Evolutionary conservation across 495 filamentous ascomycete genomes (phyloP).

Genomic region (Terfezia claveryi): DNA sequence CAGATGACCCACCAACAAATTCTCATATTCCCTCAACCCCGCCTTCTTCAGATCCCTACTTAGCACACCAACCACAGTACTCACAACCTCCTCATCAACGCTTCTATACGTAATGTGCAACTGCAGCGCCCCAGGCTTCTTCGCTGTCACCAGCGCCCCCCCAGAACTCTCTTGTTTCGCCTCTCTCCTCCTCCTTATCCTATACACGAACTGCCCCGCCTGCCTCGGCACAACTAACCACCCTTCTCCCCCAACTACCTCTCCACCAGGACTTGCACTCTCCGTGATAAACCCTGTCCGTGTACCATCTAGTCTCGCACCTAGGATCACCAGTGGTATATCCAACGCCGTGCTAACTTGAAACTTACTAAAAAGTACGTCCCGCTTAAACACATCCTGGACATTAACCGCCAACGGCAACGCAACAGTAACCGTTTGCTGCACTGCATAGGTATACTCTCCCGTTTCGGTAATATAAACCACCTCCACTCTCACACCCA

Average conservation of each 20-base stretch:
- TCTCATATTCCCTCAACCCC: constrained; percentile 24
- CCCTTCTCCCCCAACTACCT: constrained; percentile 28
- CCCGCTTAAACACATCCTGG: constrained; percentile 79
- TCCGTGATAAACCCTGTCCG: constrained; percentile 17
- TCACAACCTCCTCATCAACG: neutral
- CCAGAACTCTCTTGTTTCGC: neutral
- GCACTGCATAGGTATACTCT: constrained; percentile 44
- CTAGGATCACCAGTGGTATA: constrained; percentile 51
- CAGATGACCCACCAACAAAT: constrained; percentile 28
- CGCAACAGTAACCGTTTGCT: constrained; percentile 39
- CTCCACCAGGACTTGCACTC: constrained; percentile 41
- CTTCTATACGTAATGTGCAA: neutral
- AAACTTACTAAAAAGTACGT: constrained; percentile 66
- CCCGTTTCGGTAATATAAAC: constrained; percentile 54
- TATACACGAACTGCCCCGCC: constrained; percentile 64
- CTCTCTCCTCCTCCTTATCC: constrained; percentile 33
- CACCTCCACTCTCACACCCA: constrained; percentile 57
- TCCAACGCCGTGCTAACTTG: constrained; percentile 56
- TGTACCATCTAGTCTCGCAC: constrained; percentile 47
- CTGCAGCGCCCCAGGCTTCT: neutral
- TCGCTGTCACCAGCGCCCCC: neutral
- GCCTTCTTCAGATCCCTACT: constrained; percentile 14
- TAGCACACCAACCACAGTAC: neutral
- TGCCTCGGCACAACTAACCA: constrained; percentile 57
- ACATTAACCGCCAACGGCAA: constrained; percentile 87